These are phyloP conservation scores for Penicillium sp. DNA, from an alignment of 2,329 filamentous ascomycete species.

Conservation along the genomic window DNA sequence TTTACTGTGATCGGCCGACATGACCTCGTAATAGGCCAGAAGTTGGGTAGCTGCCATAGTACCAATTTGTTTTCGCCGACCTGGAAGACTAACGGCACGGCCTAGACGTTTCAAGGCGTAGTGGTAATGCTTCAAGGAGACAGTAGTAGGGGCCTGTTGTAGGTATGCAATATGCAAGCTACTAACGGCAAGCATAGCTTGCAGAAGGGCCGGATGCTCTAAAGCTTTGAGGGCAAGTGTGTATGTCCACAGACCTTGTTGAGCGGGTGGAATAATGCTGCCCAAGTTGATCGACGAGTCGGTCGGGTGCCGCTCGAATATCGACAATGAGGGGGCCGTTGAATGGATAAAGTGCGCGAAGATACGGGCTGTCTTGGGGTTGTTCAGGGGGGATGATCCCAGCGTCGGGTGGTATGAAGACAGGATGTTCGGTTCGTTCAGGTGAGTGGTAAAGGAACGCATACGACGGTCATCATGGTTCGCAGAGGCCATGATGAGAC, in stretches of 20 bases:
- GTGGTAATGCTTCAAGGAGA: constrained; percentile 89
- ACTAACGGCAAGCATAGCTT: constrained; percentile 84
- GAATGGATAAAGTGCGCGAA: constrained; percentile 93
- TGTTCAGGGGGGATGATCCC: constrained; percentile 71
- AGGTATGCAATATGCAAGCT: constrained; percentile 86
- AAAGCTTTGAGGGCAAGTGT: constrained; percentile 82
- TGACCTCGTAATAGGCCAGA: constrained; percentile 89
- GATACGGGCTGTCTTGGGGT: constrained; percentile 75
- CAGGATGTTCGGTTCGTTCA: constrained; percentile 53
- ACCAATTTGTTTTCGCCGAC: constrained; percentile 70
- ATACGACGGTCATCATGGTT: constrained; percentile 50
- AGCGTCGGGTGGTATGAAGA: constrained; percentile 67
- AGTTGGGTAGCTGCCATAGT: constrained; percentile 87
- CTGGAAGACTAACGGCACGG: constrained; percentile 69
- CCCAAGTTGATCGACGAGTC: constrained; percentile 71
- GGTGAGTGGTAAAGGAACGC: constrained; percentile 50
- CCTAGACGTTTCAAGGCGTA: constrained; percentile 78
- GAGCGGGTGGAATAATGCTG: constrained; percentile 60
- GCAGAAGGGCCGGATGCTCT: constrained; percentile 80
- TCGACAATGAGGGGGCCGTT: constrained; percentile 80
- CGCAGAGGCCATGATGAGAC: constrained; percentile 47
- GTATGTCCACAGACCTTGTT: constrained; percentile 65
- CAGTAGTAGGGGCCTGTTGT: constrained; percentile 70
- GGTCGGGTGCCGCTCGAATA: constrained; percentile 80
- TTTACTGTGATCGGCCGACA: constrained; percentile 90